Evolutionary conservation across 1,139 yeast species (phyloP), one percentile per base, ranked within the genome.

Genomic region (Torulaspora globosa): DNA sequence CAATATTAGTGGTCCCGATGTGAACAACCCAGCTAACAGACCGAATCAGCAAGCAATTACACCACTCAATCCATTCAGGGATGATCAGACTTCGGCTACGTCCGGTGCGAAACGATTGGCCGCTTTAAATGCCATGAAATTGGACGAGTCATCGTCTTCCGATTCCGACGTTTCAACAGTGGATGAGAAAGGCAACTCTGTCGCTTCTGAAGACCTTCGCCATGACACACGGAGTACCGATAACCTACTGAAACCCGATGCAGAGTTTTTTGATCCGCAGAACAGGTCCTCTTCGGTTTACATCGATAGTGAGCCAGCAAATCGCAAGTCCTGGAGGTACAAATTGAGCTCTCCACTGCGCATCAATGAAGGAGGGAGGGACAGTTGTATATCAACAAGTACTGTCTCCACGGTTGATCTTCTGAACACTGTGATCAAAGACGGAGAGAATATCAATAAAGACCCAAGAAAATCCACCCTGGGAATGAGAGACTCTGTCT

Each of bases 391-490:
- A 28, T 85, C 96, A 0, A 61, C 85, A 53, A 90, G 92, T 29
- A 88, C 96, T 0, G 92, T 89, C 23, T 82, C 92, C 40, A 86
- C 96, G 0, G 89, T 83, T 47, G 94, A 88, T 64, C 72, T 89
- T 39, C 76, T 88, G 59, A 84, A 89, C 8, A 88, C 92, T 32
- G 76, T 90, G 58, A 70, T 87, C 41, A 90, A 87, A 19, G 84
- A 81, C 18, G 84, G 80, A 55, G 70, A 70, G 39, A 66, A 67
- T 35, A 59, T 70, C 27, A 65, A 66, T 36, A 70, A 71, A 51
- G 72, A 69, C 48, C 72, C 72, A 24, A 62, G 68, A 46, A 69
- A 68, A 50, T 68, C 72, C 1, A 63, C 65, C 24, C 57, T 73
- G 18, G 68, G 70, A 5, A 53, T 65, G 41, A 66, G 79, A 58